A percentile compares a stretch with the other conserved stretches of the same genome.
Evolutionary conservation across 2,329 filamentous ascomycete genomes (phyloP).

Genomic region (Arachnomyces sp.): DNA sequence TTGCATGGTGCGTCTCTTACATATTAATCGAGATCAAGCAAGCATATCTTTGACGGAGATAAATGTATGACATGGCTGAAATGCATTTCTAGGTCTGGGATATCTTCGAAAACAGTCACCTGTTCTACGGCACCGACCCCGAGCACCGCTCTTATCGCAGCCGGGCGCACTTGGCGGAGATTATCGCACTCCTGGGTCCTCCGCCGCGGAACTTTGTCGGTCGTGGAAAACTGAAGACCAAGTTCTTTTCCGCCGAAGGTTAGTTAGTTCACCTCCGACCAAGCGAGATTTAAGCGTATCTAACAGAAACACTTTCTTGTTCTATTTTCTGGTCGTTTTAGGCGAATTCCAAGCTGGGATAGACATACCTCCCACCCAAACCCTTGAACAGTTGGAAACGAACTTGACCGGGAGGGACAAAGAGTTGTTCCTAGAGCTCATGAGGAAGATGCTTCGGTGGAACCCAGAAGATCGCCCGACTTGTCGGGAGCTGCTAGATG

Average conservation of each 20-base stretch:
- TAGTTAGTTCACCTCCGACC: too few relatives aligned
- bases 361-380: too few relatives aligned
- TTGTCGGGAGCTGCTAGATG: conserved; percentile 1
- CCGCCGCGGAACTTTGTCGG: conserved; percentile 1
- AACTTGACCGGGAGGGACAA: conserved; percentile 2
- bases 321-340: too few relatives aligned
- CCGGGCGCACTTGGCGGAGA: conserved; percentile 2
- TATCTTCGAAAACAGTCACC: neutral
- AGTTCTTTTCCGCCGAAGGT: neutral
- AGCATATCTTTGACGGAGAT: too few relatives aligned
- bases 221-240: too few relatives aligned
- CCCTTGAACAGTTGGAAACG: too few relatives aligned
- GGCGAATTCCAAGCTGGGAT: too few relatives aligned
- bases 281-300: too few relatives aligned
- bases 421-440: neutral
- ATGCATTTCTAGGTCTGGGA: conserved; percentile 4
- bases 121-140: conserved; percentile 2
- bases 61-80: too few relatives aligned
- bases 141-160: neutral
- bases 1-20: neutral
- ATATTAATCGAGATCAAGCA: too few relatives aligned
- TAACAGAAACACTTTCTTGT: too few relatives aligned
- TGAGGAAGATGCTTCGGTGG: conserved; percentile 2
- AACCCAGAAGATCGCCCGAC: conserved; percentile 4
- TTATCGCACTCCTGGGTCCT: conserved; percentile 6